Percentiles rank a stretch among this genome's conserved stretches.
Evolutionary conservation across 495 filamentous ascomycete genomes (phyloP).

Genomic region (Neurospora sp.): DNA sequence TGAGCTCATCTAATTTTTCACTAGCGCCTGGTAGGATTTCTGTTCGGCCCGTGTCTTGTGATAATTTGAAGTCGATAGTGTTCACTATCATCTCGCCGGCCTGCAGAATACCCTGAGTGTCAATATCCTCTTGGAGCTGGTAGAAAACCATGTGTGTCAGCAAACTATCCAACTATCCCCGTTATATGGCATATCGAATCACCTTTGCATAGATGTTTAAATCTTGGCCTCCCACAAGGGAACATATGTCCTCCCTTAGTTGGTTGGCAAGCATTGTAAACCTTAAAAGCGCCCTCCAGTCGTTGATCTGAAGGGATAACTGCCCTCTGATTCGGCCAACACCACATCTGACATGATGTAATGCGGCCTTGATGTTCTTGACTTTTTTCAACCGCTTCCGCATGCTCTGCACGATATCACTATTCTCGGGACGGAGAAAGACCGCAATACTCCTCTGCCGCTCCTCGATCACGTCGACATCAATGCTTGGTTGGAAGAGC

Average conservation of each 20-base stretch:
- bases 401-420: constrained; percentile 42
- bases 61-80: constrained; percentile 75
- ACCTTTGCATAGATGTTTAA: constrained; percentile 53
- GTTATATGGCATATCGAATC: background rate
- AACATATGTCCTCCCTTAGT: constrained; percentile 53
- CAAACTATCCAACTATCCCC: background rate
- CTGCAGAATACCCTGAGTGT: constrained; percentile 43
- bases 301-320: constrained; percentile 47
- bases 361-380: constrained; percentile 64
- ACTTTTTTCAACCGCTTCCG: constrained; percentile 58
- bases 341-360: constrained; percentile 67
- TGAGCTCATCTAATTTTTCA: constrained; percentile 65
- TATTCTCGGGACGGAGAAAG: constrained; percentile 63
- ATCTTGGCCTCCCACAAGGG: constrained; percentile 45
- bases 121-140: constrained; percentile 32
- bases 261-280: constrained; percentile 49
- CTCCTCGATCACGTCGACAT: constrained; percentile 58
- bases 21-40: constrained; percentile 67
- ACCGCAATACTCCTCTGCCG: constrained; percentile 60
- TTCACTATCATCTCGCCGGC: constrained; percentile 63
- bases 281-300: constrained; percentile 57
- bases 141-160: constrained; percentile 1
- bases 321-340: constrained; percentile 53
- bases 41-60: constrained; percentile 60
- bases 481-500: constrained; percentile 71